Conservation (phyloP, 768 basidiomycete species). For the Dioszegia aurantiaca region DNA sequence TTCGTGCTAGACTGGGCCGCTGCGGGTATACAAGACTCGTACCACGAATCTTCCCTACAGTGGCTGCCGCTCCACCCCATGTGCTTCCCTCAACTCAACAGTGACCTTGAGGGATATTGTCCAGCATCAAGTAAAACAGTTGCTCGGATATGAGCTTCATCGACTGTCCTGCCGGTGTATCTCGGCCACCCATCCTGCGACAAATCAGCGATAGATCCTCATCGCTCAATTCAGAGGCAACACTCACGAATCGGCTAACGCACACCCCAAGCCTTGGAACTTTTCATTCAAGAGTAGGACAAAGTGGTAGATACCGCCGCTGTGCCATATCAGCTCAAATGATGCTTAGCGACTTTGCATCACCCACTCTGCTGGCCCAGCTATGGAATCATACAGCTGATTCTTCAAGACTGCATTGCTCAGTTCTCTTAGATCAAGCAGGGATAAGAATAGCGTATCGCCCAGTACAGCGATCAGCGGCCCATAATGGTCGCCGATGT, state of each 20-base stretch:
- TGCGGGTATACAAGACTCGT: too few relatives aligned
- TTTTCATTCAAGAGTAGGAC: background rate
- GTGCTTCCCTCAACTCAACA: too few relatives aligned
- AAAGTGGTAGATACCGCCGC: background rate
- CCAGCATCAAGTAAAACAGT: conserved; percentile 2
- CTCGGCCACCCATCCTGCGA: background rate
- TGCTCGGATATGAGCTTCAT: conserved; percentile 11
- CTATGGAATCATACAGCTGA: background rate
- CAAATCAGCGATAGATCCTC: background rate
- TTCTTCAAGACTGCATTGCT: background rate
- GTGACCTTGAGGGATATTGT: background rate
- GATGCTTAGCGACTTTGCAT: too few relatives aligned
- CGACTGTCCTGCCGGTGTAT: background rate
- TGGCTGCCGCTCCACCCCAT: too few relatives aligned
- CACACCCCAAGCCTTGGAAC: conserved; percentile 6
- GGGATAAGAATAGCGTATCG: background rate
- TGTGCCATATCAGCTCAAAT: too few relatives aligned
- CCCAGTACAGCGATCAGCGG: background rate
- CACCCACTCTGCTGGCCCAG: background rate
- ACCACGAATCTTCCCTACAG: too few relatives aligned
- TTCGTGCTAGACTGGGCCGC: too few relatives aligned
- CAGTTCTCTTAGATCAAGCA: background rate
- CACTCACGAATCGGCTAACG: background rate
- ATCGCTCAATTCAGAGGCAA: background rate
- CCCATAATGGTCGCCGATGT: background rate